Base-by-base conservation (phyloP, 1,284 basidiomycete genomes). In the Trametes sp. region DNA sequence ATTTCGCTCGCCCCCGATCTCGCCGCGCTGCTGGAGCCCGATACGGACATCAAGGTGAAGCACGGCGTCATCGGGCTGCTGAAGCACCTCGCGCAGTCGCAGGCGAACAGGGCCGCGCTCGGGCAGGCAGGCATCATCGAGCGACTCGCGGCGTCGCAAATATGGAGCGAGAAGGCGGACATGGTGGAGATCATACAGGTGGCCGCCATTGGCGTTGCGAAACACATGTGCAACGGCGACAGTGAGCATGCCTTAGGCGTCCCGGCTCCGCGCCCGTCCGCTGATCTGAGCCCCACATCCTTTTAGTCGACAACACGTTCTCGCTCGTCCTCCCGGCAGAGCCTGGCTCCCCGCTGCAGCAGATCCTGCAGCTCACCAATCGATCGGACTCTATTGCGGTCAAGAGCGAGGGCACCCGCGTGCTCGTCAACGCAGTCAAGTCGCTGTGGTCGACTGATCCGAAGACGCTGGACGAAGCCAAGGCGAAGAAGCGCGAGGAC, bases 351-450 rank as follows among this genome's bases (percentile, higher is more conserved):
- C 87, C 89, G 1, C 76, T 95, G 36, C 78, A 85, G 14, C 87
- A 89, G 59, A 84, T 98, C 26, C 80, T 97, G 33, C 85, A 84
- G 4, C 83, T 98, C 33, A 84, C 92, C 35, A 82, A 83, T 55
- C 89, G 95, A 45, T 92, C 94, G 2, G 92, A 97, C 71, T 90
- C 92, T 31, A 81, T 93, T 6, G 86, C 94, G 0, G 82, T 97
- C 35, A 92, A 90, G 76, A 94, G 93, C 72, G 97, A 98, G 78
- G 92, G 91, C 24, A 93, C 94, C 14, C 88, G 96, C 13, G 87
- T 97, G 1, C 80, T 98, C 56, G 93, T 94, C 66, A 95, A 96
- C 74, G 84, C 89, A 31, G 83, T 96, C 70, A 87, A 88, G 76
- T 85, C 88, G 55, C 76, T 92, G 54, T 91, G 87, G 85, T 82